Conservation (phyloP, 805 yeast species). For the Cyberlindnera saturnus region DNA sequence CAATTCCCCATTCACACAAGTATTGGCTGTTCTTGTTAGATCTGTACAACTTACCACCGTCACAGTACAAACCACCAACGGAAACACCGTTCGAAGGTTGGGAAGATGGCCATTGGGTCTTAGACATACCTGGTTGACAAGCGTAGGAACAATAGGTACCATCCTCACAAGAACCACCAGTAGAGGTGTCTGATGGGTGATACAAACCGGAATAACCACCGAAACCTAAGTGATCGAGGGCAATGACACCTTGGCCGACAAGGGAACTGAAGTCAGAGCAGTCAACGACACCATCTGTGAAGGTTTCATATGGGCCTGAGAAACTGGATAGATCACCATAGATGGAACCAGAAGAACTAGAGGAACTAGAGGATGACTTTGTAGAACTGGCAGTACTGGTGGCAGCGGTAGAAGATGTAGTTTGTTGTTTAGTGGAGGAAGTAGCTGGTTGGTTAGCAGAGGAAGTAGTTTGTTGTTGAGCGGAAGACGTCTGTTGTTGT, state of each 20-base stretch:
- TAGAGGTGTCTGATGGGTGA: slow-evolving; percentile 51
- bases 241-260: slow-evolving; percentile 72
- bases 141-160: slow-evolving; percentile 96
- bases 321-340: slow-evolving; percentile 57
- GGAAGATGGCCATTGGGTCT: slow-evolving; percentile 90
- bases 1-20: slow-evolving; percentile 85
- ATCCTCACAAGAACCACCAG: slow-evolving; percentile 64
- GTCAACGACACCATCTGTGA: slow-evolving; percentile 61
- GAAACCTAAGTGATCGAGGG: slow-evolving; percentile 62
- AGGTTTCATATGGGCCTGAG: slow-evolving; percentile 50
- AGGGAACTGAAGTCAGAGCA: slow-evolving; percentile 64
- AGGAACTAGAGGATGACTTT: slow-evolving; percentile 15
- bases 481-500: slow-evolving; percentile 13
- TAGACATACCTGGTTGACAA: slow-evolving; percentile 97
- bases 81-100: slow-evolving; percentile 89
- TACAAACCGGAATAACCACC: slow-evolving; percentile 81
- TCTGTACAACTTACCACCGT: slow-evolving; percentile 76
- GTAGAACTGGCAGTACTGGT: slow-evolving; percentile 21
- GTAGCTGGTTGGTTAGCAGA: slow-evolving; percentile 17
- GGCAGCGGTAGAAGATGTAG: slow-evolving; percentile 17
- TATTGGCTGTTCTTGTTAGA: slow-evolving; percentile 57
- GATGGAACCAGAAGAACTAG: slow-evolving; percentile 29
- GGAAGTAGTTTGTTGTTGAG: slow-evolving; percentile 9
- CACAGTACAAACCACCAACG: slow-evolving; percentile 87
- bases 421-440: slow-evolving; percentile 13